Conservation (phyloP, 164 flowering plant species). For the Protea cynaroides region DNA sequence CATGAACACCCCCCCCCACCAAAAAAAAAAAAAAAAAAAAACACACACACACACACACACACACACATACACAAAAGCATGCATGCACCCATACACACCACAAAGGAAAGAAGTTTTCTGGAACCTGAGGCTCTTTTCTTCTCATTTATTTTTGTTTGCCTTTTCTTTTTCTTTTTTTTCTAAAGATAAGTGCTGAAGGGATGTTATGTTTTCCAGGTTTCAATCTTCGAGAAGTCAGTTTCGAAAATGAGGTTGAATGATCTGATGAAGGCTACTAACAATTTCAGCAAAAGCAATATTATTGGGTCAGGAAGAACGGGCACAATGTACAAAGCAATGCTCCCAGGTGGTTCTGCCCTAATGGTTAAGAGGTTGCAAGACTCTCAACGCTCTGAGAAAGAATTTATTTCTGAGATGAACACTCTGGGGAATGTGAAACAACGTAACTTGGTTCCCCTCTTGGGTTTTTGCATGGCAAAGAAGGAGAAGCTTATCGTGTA, state of each 20-base stretch:
- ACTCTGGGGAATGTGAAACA: slow-evolving; percentile 18
- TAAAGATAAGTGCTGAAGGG: background rate
- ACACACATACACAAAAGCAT: too few species aligned
- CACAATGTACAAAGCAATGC: slow-evolving; percentile 20
- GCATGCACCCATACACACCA: too few species aligned
- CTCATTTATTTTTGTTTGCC: background rate
- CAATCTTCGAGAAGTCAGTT: background rate
- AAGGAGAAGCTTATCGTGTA: slow-evolving; percentile 35
- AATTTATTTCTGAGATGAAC: slow-evolving; percentile 20
- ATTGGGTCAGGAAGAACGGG: slow-evolving; percentile 21
- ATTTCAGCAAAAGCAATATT: slow-evolving; percentile 18
- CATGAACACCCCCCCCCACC: too few species aligned
- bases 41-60: too few species aligned
- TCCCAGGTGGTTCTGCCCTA: slow-evolving; percentile 19
- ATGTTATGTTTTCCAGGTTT: background rate
- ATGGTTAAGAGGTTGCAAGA: slow-evolving; percentile 22
- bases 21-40: too few species aligned
- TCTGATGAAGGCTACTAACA: slow-evolving; percentile 21
- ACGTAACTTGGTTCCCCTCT: slow-evolving; percentile 18
- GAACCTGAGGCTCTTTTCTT: too few species aligned
- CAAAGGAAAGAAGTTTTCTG: too few species aligned
- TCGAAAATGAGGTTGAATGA: slow-evolving; percentile 18
- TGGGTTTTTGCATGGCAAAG: slow-evolving; percentile 32
- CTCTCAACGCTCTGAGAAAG: slow-evolving; percentile 16
- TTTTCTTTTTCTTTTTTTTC: slow-evolving; percentile 5